Base-by-base conservation (phyloP, 768 basidiomycete species). In the Russula foetens region DNA sequence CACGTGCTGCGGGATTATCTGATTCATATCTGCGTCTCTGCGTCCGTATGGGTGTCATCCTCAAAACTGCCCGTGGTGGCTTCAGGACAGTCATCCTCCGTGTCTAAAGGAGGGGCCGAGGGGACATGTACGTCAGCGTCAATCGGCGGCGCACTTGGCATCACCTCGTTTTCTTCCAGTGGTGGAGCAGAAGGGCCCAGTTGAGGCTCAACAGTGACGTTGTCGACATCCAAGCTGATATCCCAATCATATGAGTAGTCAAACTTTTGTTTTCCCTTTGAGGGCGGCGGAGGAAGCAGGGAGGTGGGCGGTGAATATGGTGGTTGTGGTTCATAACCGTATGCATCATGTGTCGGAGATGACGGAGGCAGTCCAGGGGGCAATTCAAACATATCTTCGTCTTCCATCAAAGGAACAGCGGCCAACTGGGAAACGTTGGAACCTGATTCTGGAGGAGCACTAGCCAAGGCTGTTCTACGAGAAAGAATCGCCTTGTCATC, bases 401-500 rank as follows among this genome's bases (percentile, higher is more conserved):
- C 65, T 45, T 63, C 62, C n/a, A 62, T 26, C n/a, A 56, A 48
- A 35, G 63, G 65, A 1, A 65, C 59, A 7, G 45, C 52, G 12
- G 24, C 48, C 19, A 44, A 24, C 12, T 44, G 60, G 39, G 55
- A 39, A 21, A 46, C 7, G 5, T 35, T 43, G 26, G 49, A 21
- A 17, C 21, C 28, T 3, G 31, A 7, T n/a, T 4, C 59, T 19
- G 7, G 35, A 12, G 59, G 48, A 23, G 63, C 60, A 35, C 67
- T 68, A 45, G 54, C 70, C 45, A 72, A 38, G 7, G 65, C 60
- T 5, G 68, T 69, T 66, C 73, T 66, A 23, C 64, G 70, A n/a
- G 72, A 70, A 5, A 75, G 67, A 17, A 72, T 28, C 3, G 66
- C 65, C 63, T 75, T 75, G 61, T 75, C 74, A 57, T 75, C 74